phyloP scores from a whole-genome alignment of 331 rosid genomes.

The Malus hybrid region DNA sequence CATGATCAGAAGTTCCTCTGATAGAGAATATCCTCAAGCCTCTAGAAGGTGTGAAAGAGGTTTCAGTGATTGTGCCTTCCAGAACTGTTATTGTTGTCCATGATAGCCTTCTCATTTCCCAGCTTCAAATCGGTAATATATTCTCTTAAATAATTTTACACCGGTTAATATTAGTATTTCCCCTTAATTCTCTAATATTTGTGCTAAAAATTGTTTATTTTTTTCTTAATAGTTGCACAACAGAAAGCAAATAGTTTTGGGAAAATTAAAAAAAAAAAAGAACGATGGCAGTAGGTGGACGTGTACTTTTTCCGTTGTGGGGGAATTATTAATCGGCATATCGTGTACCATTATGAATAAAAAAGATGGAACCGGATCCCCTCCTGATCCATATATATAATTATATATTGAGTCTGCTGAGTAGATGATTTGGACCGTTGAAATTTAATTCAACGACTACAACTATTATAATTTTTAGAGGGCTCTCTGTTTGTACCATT shows the following conservation, averaged over 20 bases:
- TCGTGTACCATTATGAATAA: neutral
- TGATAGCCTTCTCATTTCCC: slow-evolving; percentile 58
- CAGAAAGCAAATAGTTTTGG: neutral
- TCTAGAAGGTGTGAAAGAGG: slow-evolving; percentile 59
- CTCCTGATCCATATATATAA: too few species aligned
- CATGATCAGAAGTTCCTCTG: slow-evolving; percentile 50
- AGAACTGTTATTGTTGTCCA: slow-evolving; percentile 84
- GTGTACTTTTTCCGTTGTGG: neutral
- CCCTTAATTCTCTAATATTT: neutral
- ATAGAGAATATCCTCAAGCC: slow-evolving; percentile 62
- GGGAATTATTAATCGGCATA: neutral
- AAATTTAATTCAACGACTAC: too few species aligned
- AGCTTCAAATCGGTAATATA: slow-evolving; percentile 62
- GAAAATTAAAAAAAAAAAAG: neutral
- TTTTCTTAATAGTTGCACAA: neutral
- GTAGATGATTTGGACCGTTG: too few species aligned
- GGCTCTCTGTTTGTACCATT: too few species aligned
- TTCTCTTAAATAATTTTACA: neutral
- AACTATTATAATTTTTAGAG: too few species aligned
- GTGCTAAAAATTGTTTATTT: neutral
- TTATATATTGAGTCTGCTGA: too few species aligned
- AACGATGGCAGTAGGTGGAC: neutral
- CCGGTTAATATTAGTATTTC: neutral
- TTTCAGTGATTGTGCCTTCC: slow-evolving; percentile 62
- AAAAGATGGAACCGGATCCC: neutral